Base-by-base conservation (phyloP, 768 basidiomycete genomes). In the Podaxis sp. region DNA sequence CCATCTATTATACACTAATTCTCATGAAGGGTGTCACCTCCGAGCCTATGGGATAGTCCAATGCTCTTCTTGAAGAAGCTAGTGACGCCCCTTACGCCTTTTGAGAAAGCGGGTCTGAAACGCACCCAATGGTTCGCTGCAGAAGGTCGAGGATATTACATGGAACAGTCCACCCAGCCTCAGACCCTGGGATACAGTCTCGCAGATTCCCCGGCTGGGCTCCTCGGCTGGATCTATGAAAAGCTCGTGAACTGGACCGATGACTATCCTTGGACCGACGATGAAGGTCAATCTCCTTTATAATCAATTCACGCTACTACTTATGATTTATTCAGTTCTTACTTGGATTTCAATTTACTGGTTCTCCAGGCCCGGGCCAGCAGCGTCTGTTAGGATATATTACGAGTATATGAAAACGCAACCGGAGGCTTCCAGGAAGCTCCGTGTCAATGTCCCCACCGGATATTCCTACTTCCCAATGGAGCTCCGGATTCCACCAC, bases 321-420 rank as follows among this genome's bases (percentile, higher is more conserved):
- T 40, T 44, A 22, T 2, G 4, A 30, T 50, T 17, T 1, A 12
- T 24, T 13, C 60, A 86, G 85, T 86, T 4, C 65, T 87, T 24
- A 85, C 82, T 0, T 87, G 85, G 85, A 70, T 86, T n/a, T 85
- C 84, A 1, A 75, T 85, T 12, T 86, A 82, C 67, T 82, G 78
- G 76, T 85, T 86, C 73, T 87, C 86, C 6, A 77, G 79, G 5
- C 77, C 81, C 0, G 86, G 86, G 0, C 86, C 87, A 4, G 77
- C 84, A 1, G 84, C 87, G 0, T 82, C 87, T 0, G 26, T 82
- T 6, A 76, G 86, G 15, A 86, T 87, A 26, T 88, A 88, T 70
- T 87, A 81, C 67, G 88, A 88, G 66, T 65, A 68, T 20, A 61
- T 36, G 52, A 69, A 71, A 44, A 65, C 64, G 13, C 15, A 20